Percentiles rank a stretch among this genome's conserved stretches.
Evolutionary conservation across 228 moss, liverwort and hornwort genomes (phyloP).

Genomic region (Sphagnum fallax): DNA sequence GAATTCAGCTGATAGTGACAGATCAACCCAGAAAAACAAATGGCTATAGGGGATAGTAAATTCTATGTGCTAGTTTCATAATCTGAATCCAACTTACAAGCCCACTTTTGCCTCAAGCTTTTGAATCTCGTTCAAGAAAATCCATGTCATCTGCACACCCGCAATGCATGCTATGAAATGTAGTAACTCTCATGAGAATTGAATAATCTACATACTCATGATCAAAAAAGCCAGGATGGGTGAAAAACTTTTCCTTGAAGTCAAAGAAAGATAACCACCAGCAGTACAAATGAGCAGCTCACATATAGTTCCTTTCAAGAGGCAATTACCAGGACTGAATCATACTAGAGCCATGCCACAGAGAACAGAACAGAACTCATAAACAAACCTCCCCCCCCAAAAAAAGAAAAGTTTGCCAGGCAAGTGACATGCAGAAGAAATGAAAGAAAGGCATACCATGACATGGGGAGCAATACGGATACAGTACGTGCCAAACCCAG

Average conservation of each 20-base stretch:
- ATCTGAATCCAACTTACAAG: constrained; percentile 24
- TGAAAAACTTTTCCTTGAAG: too few relatives aligned
- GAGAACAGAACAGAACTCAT: background rate
- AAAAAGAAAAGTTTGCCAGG: too few relatives aligned
- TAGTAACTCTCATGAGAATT: too few relatives aligned
- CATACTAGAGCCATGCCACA: background rate
- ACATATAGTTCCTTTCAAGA: background rate
- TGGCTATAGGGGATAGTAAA: too few relatives aligned
- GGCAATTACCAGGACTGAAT: background rate
- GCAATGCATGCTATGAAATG: constrained; percentile 2
- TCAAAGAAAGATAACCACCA: too few relatives aligned
- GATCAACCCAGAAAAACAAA: too few relatives aligned
- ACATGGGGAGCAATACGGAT: constrained; percentile 97
- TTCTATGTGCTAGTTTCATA: background rate
- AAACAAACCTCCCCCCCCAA: background rate
- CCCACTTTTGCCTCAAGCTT: constrained; percentile 70
- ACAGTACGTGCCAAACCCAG: constrained; percentile 96
- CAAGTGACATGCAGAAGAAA: too few relatives aligned
- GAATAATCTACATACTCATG: too few relatives aligned
- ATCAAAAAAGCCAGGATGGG: too few relatives aligned
- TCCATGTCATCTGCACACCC: constrained; percentile 80
- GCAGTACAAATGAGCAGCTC: background rate
- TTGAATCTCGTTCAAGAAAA: constrained; percentile 90
- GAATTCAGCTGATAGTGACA: too few relatives aligned
- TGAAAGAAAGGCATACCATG: constrained; percentile 23